Conservation (phyloP, 331 rosid species). For the Quercus tomentella region DNA sequence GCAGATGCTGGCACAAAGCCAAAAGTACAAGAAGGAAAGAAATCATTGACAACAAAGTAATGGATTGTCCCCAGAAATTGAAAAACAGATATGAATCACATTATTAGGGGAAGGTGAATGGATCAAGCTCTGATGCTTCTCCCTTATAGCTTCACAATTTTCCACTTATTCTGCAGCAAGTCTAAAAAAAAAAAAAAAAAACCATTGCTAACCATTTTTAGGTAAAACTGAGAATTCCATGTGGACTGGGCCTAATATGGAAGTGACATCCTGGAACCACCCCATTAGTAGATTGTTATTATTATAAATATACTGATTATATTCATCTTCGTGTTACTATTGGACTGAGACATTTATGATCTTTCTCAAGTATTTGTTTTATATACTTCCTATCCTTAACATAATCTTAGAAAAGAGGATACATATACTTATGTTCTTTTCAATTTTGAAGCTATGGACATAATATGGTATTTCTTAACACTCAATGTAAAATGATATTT, state of each 20-base stretch:
- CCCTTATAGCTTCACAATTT: not conserved
- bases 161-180: not conserved
- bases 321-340: not conserved
- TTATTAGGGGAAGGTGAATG: not conserved
- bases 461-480: not conserved
- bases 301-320: not conserved
- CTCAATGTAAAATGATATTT: not conserved
- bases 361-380: not conserved
- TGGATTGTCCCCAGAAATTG: conserved; percentile 3
- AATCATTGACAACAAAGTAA: not conserved
- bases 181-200: not conserved
- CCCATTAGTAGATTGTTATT: not conserved
- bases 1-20: not conserved
- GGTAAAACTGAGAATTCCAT: not conserved
- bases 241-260: not conserved
- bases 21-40: not conserved
- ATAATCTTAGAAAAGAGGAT: not conserved
- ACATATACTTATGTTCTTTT: not conserved
- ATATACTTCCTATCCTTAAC: not conserved
- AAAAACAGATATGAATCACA: not conserved
- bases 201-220: not conserved
- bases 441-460: not conserved
- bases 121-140: conserved; percentile 7
- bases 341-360: not conserved
- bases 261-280: not conserved